Percentiles rank a stretch among this genome's conserved stretches.
phyloP scores from a whole-genome alignment of 2,329 filamentous ascomycete species.

The Paramyrothecium sp. region DNA sequence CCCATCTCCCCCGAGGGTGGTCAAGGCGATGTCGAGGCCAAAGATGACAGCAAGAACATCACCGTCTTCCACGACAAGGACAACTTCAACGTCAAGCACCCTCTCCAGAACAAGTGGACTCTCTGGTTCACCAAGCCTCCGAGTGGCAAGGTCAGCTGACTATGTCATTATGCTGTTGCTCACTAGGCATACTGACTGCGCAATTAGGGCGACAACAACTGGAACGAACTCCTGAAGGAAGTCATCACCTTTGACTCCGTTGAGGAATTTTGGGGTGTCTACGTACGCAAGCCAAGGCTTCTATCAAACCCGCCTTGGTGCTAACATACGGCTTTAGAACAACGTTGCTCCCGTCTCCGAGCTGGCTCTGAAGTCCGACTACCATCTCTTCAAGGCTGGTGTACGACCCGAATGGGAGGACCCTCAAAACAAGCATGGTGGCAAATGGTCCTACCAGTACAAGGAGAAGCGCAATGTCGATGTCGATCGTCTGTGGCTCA shows the following conservation, averaged over 20 bases:
- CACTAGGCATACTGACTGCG: too few relatives aligned
- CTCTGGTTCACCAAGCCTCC: slow-evolving; percentile 99
- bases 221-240: slow-evolving; percentile 97
- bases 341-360: slow-evolving; percentile 97
- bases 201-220: slow-evolving; percentile 90
- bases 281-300: slow-evolving; percentile 62
- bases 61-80: slow-evolving; percentile 98
- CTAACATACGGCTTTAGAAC: slow-evolving; percentile 61
- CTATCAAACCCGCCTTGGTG: background rate
- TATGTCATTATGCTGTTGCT: too few relatives aligned
- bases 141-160: slow-evolving; percentile 75
- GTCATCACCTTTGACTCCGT: slow-evolving; percentile 98
- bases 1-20: slow-evolving; percentile 65
- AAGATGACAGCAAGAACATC: slow-evolving; percentile 62
- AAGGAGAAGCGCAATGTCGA: slow-evolving; percentile 91
- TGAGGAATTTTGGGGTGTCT: slow-evolving; percentile 99
- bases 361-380: slow-evolving; percentile 95
- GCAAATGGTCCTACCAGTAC: slow-evolving; percentile 98
- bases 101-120: slow-evolving; percentile 95
- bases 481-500: slow-evolving; percentile 94
- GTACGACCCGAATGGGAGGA: slow-evolving; percentile 99
- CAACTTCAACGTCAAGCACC: slow-evolving; percentile 99
- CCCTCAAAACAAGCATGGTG: slow-evolving; percentile 96
- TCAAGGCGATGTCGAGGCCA: slow-evolving; percentile 47
- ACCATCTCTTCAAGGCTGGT: slow-evolving; percentile 98